A percentile compares a stretch with the other conserved stretches of the same genome.
phyloP scores from a whole-genome alignment of 306 rosid genomes.

The Cucumis hystrix region DNA sequence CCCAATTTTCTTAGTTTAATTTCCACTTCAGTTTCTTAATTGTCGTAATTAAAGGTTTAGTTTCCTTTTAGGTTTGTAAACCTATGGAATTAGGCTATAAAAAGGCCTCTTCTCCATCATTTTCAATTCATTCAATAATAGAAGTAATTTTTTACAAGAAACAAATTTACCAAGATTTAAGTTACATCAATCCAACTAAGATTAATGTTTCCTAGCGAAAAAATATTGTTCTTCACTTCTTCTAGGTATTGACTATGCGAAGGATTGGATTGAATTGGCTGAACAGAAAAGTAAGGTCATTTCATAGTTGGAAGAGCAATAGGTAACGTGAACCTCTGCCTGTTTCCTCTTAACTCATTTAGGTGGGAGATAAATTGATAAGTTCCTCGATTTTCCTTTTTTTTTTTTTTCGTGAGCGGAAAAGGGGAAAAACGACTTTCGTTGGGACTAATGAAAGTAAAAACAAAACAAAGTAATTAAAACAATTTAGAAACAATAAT shows the following conservation, averaged over 20 bases:
- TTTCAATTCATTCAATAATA: too few relatives aligned
- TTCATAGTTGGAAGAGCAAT: background rate
- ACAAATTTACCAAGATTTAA: too few relatives aligned
- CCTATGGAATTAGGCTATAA: too few relatives aligned
- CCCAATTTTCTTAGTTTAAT: too few relatives aligned
- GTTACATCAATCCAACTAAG: too few relatives aligned
- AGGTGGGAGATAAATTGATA: background rate
- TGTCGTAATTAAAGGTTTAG: too few relatives aligned
- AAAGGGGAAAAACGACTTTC: background rate
- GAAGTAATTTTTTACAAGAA: too few relatives aligned
- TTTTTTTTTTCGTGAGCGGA: background rate
- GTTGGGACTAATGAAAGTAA: background rate
- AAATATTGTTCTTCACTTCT: too few relatives aligned
- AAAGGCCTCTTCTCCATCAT: too few relatives aligned
- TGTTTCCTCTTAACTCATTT: background rate
- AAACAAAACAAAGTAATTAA: background rate
- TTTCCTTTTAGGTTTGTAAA: too few relatives aligned
- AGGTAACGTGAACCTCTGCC: background rate
- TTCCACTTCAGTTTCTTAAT: too few relatives aligned
- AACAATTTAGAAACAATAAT: background rate
- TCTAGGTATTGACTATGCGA: background rate
- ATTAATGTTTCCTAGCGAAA: too few relatives aligned
- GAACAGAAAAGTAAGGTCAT: background rate
- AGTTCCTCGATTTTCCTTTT: background rate
- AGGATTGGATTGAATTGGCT: background rate